Evolutionary conservation across 306 rosid genomes (phyloP).

Genomic region (Prunus armeniaca): DNA sequence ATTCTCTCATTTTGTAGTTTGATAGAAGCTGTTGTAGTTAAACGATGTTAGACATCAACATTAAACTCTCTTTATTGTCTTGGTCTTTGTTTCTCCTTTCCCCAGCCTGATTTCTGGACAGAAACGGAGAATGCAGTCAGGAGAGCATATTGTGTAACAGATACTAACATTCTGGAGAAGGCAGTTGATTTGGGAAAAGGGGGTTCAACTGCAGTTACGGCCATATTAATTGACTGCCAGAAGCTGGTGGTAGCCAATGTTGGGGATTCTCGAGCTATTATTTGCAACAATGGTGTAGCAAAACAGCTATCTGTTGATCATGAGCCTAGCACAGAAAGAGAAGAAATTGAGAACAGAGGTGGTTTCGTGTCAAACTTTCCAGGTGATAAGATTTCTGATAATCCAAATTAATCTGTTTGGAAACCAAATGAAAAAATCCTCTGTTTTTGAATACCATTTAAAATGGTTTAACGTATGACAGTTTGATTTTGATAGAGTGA

Average conservation of each 20-base stretch:
- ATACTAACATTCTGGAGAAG: constrained; percentile 63
- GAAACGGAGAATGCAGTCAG: constrained; percentile 57
- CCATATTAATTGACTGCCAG: constrained; percentile 77
- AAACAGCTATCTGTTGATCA: constrained; percentile 82
- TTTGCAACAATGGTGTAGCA: constrained; percentile 65
- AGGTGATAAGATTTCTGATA: constrained; percentile 41
- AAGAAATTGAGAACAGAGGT: constrained; percentile 68
- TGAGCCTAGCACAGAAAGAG: constrained; percentile 67
- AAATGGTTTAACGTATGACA: neutral
- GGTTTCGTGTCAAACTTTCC: constrained; percentile 96
- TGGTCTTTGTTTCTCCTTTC: neutral
- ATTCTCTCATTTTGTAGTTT: neutral
- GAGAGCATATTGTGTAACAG: constrained; percentile 74
- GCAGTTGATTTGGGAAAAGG: constrained; percentile 80
- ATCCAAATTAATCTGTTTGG: neutral
- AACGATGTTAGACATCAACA: neutral
- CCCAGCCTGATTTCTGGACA: constrained; percentile 78
- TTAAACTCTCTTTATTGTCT: constrained; percentile 2
- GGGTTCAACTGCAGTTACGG: constrained; percentile 98
- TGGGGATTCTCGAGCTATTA: constrained; percentile 93
- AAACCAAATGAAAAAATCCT: neutral
- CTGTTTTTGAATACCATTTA: neutral
- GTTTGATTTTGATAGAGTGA: neutral
- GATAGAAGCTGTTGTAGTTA: neutral
- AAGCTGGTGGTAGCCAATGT: constrained; percentile 80